These are phyloP conservation scores for Austroboletus eburneus DNA, from an alignment of 768 basidiomycete genomes.

Conservation along the genomic window DNA sequence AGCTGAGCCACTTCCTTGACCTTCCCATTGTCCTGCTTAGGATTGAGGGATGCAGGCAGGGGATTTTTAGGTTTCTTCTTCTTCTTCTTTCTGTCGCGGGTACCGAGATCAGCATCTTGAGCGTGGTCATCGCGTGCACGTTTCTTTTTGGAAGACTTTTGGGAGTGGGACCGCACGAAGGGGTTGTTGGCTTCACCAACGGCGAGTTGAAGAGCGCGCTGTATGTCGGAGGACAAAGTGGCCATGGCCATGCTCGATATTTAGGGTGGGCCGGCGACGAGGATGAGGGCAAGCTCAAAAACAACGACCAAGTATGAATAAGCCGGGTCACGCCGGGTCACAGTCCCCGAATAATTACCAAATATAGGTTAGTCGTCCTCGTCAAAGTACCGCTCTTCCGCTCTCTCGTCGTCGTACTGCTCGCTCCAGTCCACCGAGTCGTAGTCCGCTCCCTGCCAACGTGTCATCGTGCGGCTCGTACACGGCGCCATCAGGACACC, in stretches of 20 bases:
- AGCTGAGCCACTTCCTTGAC: conserved; percentile 32
- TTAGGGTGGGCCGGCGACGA: conserved; percentile 39
- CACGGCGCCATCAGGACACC: conserved; percentile 21
- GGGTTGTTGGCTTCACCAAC: conserved; percentile 44
- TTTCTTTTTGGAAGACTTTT: conserved; percentile 33
- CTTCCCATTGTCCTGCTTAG: conserved; percentile 35
- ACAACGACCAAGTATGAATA: not conserved
- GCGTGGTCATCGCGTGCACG: conserved; percentile 21
- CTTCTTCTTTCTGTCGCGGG: conserved; percentile 34
- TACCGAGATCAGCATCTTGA: conserved; percentile 10
- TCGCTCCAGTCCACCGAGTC: conserved; percentile 76
- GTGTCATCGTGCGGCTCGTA: not conserved
- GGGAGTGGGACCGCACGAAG: conserved; percentile 26
- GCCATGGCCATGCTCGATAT: conserved; percentile 30
- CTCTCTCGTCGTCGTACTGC: conserved; percentile 55
- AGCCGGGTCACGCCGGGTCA: no score
- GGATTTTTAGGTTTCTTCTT: conserved; percentile 18
- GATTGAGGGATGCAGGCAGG: no score
- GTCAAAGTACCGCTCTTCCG: conserved; percentile 74
- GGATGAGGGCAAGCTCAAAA: conserved; percentile 40
- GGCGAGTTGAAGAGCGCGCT: conserved; percentile 48
- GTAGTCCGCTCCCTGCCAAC: conserved; percentile 59
- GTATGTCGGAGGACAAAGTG: conserved; percentile 40
- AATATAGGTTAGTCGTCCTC: conserved; percentile 43
- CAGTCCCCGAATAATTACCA: conserved; percentile 16